A percentile compares a stretch with the other conserved stretches of the same genome.
phyloP scores from a whole-genome alignment of 805 yeast species.

The Candida pseudofarinosa region DNA sequence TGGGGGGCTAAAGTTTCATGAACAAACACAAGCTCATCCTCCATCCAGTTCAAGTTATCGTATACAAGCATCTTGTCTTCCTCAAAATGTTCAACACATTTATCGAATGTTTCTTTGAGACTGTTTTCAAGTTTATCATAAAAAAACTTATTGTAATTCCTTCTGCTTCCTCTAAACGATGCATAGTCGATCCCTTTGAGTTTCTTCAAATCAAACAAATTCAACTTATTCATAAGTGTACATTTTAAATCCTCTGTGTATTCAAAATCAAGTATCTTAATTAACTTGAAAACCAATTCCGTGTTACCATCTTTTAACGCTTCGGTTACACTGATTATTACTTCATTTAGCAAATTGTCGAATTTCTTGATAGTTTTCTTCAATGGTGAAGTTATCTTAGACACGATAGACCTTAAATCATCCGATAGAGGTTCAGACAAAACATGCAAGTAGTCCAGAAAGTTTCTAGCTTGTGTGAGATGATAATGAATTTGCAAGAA shows the following conservation, averaged over 20 bases:
- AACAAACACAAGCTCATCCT: conserved; percentile 70
- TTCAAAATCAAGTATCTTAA: conserved; percentile 78
- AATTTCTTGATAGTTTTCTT: conserved; percentile 51
- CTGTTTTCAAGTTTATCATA: conserved; percentile 54
- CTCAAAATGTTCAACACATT: conserved; percentile 54
- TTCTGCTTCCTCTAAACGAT: conserved; percentile 31
- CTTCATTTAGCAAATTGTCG: conserved; percentile 57
- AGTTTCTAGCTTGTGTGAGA: conserved; percentile 68
- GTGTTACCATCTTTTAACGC: conserved; percentile 64
- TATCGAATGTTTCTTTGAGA: conserved; percentile 62
- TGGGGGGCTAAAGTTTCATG: conserved; percentile 52
- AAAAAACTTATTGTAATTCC: conserved; percentile 64
- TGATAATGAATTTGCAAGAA: conserved; percentile 66
- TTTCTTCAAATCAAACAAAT: conserved; percentile 15
- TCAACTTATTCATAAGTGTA: conserved; percentile 27
- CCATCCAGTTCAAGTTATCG: conserved; percentile 77
- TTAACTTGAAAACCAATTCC: conserved; percentile 63
- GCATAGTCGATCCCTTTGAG: conserved; percentile 23
- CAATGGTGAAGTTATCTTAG: conserved; percentile 50
- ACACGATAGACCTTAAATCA: conserved; percentile 67
- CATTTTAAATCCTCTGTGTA: conserved; percentile 68
- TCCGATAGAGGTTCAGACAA: conserved; percentile 47
- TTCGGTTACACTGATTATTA: conserved; percentile 70
- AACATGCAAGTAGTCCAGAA: conserved; percentile 67
- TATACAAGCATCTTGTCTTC: conserved; percentile 53